A percentile compares a stretch with the other conserved stretches of the same genome.
Conservation (phyloP, 2,329 filamentous ascomycete species). For the Ophiostoma ips region DNA sequence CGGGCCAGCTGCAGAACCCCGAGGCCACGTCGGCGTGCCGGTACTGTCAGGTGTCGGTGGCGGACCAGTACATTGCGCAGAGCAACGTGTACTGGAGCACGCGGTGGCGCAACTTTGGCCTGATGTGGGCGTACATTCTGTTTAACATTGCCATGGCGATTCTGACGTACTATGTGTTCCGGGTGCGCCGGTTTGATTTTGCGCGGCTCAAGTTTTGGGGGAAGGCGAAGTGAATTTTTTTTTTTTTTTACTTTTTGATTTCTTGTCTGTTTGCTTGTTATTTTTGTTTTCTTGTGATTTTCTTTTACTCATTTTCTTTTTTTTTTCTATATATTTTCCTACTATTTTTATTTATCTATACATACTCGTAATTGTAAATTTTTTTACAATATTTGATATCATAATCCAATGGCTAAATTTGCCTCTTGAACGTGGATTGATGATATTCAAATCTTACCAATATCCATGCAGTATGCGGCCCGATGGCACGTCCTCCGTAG, state of each 20-base stretch:
- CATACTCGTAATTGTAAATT: too few species aligned
- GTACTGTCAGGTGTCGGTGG: conserved; percentile 52
- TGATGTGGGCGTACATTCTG: conserved; percentile 51
- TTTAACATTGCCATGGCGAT: conserved; percentile 50
- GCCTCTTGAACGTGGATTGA: too few species aligned
- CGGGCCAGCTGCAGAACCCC: conserved; percentile 49
- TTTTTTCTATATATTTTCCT: too few species aligned
- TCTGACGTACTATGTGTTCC: conserved; percentile 9
- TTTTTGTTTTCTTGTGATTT: too few species aligned
- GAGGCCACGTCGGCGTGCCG: conserved; percentile 41
- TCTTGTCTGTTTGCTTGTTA: background rate
- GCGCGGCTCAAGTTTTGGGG: conserved; percentile 6
- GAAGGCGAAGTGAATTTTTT: background rate
- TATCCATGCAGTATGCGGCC: too few species aligned
- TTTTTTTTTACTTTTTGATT: background rate
- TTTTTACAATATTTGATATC: too few species aligned
- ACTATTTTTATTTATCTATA: background rate
- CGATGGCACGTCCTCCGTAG: too few species aligned
- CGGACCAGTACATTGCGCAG: conserved; percentile 42
- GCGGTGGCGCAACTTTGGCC: conserved; percentile 56
- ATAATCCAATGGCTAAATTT: too few species aligned
- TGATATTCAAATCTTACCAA: too few species aligned
- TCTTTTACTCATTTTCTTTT: too few species aligned
- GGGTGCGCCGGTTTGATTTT: conserved; percentile 4
- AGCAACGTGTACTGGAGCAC: conserved; percentile 36